phyloP scores from a whole-genome alignment of 202 grass and related monocot genomes.

The Carex sylvatica region DNA sequence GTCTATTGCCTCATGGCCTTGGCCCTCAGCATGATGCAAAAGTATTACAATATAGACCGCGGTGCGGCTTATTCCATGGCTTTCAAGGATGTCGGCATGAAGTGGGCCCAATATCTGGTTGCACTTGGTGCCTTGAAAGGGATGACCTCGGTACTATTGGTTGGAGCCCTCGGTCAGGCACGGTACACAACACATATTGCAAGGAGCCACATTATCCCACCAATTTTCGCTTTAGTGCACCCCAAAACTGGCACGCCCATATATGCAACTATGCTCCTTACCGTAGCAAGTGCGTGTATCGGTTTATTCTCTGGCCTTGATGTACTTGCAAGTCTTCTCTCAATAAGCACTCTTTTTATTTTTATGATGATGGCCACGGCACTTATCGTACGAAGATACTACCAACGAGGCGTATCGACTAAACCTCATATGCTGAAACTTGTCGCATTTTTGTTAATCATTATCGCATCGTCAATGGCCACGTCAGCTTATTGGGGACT shows the following conservation, averaged over 20 bases:
- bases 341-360: conserved; percentile 92
- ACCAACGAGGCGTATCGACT: conserved; percentile 52
- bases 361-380: conserved; percentile 89
- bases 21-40: conserved; percentile 87
- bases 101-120: conserved; percentile 82
- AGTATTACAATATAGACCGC: conserved; percentile 56
- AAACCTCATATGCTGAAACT: conserved; percentile 38
- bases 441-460: conserved; percentile 28
- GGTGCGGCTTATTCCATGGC: conserved; percentile 67
- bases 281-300: conserved; percentile 38
- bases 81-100: conserved; percentile 62
- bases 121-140: conserved; percentile 88
- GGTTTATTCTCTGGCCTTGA: conserved; percentile 82
- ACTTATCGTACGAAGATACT: conserved; percentile 70
- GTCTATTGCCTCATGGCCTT: conserved; percentile 89
- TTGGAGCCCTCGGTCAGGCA: conserved; percentile 73
- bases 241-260: conserved; percentile 78
- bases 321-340: conserved; percentile 61
- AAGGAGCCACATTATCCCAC: conserved; percentile 94
- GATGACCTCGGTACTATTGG: conserved; percentile 95
- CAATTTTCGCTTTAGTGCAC: conserved; percentile 85
- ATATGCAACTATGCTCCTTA: conserved; percentile 63
- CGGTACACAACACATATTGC: conserved; percentile 94
- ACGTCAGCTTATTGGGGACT: conserved; percentile 77
- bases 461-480: conserved; percentile 47